Percentiles rank a stretch among this genome's conserved stretches.
These are phyloP conservation scores for Clonostachys sp. DNA, from an alignment of 2,329 filamentous ascomycete species.

Conservation along the genomic window DNA sequence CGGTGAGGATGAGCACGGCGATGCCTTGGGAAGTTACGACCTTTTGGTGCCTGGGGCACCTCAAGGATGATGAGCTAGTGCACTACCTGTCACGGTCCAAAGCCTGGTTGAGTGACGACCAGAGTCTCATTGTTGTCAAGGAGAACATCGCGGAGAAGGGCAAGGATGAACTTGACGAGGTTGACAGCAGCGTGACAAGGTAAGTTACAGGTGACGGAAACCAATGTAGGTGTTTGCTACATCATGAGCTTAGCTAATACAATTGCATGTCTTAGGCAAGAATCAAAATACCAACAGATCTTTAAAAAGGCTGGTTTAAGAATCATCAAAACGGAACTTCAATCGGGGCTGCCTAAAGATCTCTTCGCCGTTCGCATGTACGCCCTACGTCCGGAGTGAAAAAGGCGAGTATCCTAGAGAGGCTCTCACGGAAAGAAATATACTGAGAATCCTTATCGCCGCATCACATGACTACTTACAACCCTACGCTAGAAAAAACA, in stretches of 20 bases:
- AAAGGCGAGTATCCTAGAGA: no score
- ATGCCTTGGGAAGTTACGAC: conserved; percentile 73
- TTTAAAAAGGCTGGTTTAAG: conserved; percentile 67
- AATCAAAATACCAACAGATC: conserved; percentile 64
- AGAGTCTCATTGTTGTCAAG: conserved; percentile 30
- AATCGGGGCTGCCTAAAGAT: conserved; percentile 60
- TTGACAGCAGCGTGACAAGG: conserved; percentile 74
- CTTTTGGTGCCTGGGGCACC: conserved; percentile 85
- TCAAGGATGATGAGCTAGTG: conserved; percentile 70
- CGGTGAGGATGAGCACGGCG: conserved; percentile 17
- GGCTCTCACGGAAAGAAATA: no score
- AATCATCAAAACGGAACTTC: conserved; percentile 66
- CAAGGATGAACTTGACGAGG: conserved; percentile 59
- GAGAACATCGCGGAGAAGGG: conserved; percentile 63
- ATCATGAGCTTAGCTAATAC: not conserved
- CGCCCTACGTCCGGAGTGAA: conserved; percentile 42
- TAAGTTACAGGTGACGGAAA: conserved; percentile 14
- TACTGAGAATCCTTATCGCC: no score
- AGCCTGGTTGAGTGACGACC: conserved; percentile 19
- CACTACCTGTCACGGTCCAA: conserved; percentile 61
- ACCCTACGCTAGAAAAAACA: no score
- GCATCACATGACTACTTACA: no score
- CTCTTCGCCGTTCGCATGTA: conserved; percentile 76
- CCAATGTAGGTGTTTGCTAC: not conserved
- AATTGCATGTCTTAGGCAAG: conserved; percentile 42